These are phyloP conservation scores for Cubamyces lactineus DNA, from an alignment of 768 basidiomycete species.

Conservation along the genomic window DNA sequence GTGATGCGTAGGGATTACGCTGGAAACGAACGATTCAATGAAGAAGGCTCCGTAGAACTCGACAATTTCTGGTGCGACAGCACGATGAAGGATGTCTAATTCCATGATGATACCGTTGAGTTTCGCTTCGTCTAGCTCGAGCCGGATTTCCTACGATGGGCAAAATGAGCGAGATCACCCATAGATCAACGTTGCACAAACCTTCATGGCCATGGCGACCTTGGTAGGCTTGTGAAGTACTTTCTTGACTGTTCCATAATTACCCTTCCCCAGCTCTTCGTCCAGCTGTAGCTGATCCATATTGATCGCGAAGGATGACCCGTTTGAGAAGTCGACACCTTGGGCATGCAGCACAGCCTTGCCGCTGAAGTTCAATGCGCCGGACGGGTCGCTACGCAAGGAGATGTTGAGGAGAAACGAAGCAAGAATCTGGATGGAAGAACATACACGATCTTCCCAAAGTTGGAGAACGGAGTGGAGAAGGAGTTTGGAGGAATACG, in stretches of 20 bases:
- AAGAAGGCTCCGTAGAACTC: constrained; percentile 99
- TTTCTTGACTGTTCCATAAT: constrained; percentile 97
- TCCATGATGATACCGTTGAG: constrained; percentile 98
- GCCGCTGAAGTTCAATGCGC: constrained; percentile 90
- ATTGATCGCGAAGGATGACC: constrained; percentile 89
- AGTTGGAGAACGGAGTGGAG: constrained; percentile 87
- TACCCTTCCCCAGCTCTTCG: constrained; percentile 94
- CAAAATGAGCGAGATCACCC: neutral
- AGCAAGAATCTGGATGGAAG: constrained; percentile 11
- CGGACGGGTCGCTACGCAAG: constrained; percentile 81
- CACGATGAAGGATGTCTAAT: constrained; percentile 95
- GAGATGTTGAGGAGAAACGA: neutral
- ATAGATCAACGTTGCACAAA: constrained; percentile 37
- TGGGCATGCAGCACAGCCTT: constrained; percentile 92
- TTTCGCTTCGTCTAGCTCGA: constrained; percentile 92
- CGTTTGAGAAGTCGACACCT: constrained; percentile 89
- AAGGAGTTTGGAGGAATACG: constrained; percentile 42
- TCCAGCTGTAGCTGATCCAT: constrained; percentile 90
- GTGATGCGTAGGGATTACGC: neutral
- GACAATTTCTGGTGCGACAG: constrained; percentile 88
- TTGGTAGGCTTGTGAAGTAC: constrained; percentile 94
- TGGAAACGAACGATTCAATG: constrained; percentile 76
- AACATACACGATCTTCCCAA: constrained; percentile 90
- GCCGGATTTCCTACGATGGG: constrained; percentile 83
- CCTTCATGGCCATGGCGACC: constrained; percentile 99